Evolutionary conservation across 2,329 filamentous ascomycete species (phyloP), one percentile per base, ranked within the genome.

Genomic region (Biscogniauxia mediterranea): DNA sequence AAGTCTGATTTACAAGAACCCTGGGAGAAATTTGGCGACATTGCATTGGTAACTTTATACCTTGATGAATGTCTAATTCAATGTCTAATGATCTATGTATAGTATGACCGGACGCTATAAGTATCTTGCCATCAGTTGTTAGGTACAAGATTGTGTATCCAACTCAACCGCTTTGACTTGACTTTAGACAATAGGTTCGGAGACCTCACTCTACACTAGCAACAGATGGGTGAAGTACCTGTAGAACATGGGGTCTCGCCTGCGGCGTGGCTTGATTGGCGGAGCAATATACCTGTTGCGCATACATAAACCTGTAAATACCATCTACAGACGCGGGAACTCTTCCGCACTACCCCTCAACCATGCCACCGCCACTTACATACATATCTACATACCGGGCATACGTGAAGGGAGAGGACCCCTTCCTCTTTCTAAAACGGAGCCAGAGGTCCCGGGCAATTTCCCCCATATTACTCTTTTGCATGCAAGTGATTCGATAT

Each of bases 241-340:
- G 38, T 46, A 2, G 6, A n/a, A n/a, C 38, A 46, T 46, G 38
- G 58, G 21, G 15, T 54, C 25, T 9, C 25, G 17, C 11, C 25
- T 3, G 32, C 19, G 38, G 26, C 62, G 21, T 55, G 58, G 63
- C 28, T 59, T 64, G 46, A 68, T 68, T 68, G 62, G 64, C 53
- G 23, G 57, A 50, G 55, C 56, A 55, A 50, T 25, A 52, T 52
- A 52, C n/a, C 25, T 9, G n/a, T 25, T 28, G 17, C 17, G 21
- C 20, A 26, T 19, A 26, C 21, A 28, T 54, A 9, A 23, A 19
- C 15, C 19, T 5, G 23, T 7, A 23, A 46, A 51, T 21, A 7
- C 3, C 17, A 51, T 15, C 6, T 21, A 54, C 58, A 57, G 55
- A 52, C 49, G 54, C 56, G 52, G 52, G 51, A 59, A 57, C 46